Evolutionary conservation across 805 yeast genomes (phyloP), one percentile per base, ranked within the genome.

Genomic region (Candida silvicultrix): DNA sequence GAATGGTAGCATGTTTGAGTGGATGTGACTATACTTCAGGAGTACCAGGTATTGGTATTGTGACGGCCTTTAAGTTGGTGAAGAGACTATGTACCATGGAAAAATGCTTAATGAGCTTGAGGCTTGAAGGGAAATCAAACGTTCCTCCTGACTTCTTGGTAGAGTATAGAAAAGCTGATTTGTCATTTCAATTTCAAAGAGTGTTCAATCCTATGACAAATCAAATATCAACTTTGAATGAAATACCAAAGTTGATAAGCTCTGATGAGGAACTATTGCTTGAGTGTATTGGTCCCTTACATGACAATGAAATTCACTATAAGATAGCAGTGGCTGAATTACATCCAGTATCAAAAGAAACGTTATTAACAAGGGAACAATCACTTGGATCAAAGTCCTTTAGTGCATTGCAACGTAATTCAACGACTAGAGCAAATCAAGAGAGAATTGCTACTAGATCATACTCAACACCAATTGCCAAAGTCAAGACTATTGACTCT

Each of bases 21-120:
- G 99, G 99, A 0, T 94, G 99, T 66, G 99, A 94, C 63, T 94
- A 94, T 59, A 87, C 97, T 0, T 79, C 80, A 45, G 99, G 99
- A 0, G 70, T 94, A 7, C 77, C 84, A 0, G 83, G 85, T 2
- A 73, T 92, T 15, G 99, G 99, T 0, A 71, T 89, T 10, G 78
- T 80, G 40, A 85, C 83, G 23, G 95, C 97, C 0, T 76, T 85
- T 45, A 69, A 67, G 37, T 60, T 84, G 39, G 81, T 88, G 2
- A 69, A 70, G 44, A 70, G 74, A 46, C 72, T 71, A 54, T 63
- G 67, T 20, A 70, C 72, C 2, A 70, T 83, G 53, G 83, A 82
- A 15, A 70, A 78, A 37, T 76, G 85, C 3, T 49, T 88, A 5
- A 62, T 73, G 51, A 75, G 76, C 20, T 69, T 88, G 46, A 68